Conservation (phyloP, 2,329 filamentous ascomycete species). For the Alternaria rosae region DNA sequence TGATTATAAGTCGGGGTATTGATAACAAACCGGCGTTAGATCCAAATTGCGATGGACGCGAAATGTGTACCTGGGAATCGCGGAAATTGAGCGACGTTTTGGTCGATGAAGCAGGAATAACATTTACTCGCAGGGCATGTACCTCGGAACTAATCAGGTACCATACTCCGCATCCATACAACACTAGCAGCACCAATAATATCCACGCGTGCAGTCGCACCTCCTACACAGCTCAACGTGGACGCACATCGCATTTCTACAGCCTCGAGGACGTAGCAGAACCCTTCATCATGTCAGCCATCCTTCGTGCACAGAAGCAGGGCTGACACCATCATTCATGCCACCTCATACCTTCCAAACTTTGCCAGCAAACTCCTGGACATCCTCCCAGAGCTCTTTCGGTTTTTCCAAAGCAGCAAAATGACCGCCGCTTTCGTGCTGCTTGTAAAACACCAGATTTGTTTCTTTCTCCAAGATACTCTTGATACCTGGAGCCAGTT, state of each 20-base stretch:
- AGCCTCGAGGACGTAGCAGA: neutral
- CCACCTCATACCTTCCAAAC: slow-evolving; percentile 44
- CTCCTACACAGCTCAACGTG: neutral
- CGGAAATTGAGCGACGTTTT: neutral
- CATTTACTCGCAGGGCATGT: neutral
- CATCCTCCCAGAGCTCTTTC: slow-evolving; percentile 52
- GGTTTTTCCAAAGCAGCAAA: slow-evolving; percentile 62
- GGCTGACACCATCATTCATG: neutral
- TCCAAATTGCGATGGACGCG: neutral
- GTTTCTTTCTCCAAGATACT: slow-evolving; percentile 48
- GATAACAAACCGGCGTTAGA: neutral
- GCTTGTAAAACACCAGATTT: slow-evolving; percentile 49
- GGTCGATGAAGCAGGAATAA: neutral
- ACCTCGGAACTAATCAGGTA: neutral
- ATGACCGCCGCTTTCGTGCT: slow-evolving; percentile 60
- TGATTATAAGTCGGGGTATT: neutral
- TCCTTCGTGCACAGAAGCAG: neutral
- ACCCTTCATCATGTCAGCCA: slow-evolving; percentile 1
- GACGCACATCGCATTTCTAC: neutral
- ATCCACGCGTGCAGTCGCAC: neutral
- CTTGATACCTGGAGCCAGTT: slow-evolving; percentile 51
- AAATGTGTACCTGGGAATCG: neutral
- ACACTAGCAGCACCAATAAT: neutral
- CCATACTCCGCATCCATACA: neutral
- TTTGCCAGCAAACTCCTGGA: slow-evolving; percentile 55